Percentiles rank a stretch among this genome's conserved stretches.
Evolutionary conservation across 495 filamentous ascomycete genomes (phyloP).

Genomic region (Astrocystis sublimbata): DNA sequence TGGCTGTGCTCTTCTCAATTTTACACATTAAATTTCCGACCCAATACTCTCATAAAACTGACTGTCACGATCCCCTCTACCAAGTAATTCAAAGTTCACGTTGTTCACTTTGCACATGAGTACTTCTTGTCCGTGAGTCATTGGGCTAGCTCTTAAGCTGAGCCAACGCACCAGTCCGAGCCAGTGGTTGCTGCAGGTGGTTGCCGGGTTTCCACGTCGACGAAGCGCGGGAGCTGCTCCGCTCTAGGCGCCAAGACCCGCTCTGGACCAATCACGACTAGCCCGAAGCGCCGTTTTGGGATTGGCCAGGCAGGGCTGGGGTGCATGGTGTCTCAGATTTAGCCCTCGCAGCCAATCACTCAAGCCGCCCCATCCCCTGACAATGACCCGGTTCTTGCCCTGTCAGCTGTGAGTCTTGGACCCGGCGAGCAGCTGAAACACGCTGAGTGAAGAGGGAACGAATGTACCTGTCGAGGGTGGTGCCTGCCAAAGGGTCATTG

Average conservation of each 20-base stretch:
- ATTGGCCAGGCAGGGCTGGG: background rate
- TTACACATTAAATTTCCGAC: background rate
- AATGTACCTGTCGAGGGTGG: no score
- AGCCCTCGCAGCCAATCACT: slow-evolving; percentile 1
- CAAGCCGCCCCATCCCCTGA: background rate
- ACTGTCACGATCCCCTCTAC: no score
- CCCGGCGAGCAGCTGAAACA: background rate
- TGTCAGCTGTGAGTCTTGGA: background rate
- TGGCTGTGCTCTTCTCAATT: slow-evolving; percentile 5
- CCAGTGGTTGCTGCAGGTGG: background rate
- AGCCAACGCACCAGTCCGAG: background rate
- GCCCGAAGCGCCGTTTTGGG: slow-evolving; percentile 18
- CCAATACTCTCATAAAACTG: background rate
- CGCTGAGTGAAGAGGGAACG: no score
- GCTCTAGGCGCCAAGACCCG: slow-evolving; percentile 1
- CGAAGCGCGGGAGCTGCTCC: slow-evolving; percentile 9
- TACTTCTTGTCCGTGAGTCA: no score
- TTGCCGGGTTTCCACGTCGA: background rate
- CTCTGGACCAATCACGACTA: slow-evolving; percentile 9
- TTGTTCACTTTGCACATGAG: no score
- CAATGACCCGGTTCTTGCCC: no score
- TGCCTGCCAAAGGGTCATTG: background rate
- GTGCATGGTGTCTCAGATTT: slow-evolving; percentile 9
- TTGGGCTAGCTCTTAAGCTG: background rate
- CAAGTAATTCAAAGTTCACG: no score